phyloP scores from a whole-genome alignment of 805 yeast species.

The Candida oleophila region DNA sequence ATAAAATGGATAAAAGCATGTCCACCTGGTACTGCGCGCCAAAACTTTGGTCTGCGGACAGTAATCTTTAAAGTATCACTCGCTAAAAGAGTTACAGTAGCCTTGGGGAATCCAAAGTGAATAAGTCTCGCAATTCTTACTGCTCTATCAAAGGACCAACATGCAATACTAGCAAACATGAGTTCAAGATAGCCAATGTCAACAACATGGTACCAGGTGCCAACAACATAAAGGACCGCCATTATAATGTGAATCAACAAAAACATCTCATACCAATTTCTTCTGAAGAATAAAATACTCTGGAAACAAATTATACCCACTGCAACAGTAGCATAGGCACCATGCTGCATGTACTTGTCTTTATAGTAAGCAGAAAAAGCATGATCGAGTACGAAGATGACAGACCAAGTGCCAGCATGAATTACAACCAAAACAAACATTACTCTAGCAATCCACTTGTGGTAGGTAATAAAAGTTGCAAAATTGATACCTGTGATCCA shows the following conservation, averaged over 20 bases:
- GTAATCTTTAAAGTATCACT: conserved; percentile 37
- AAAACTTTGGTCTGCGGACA: conserved; percentile 34
- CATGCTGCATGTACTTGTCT: conserved; percentile 27
- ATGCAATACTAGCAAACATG: conserved; percentile 30
- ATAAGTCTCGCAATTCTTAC: conserved; percentile 26
- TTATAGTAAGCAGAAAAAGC: conserved; percentile 42
- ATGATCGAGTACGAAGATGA: conserved; percentile 10
- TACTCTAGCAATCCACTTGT: conserved; percentile 45
- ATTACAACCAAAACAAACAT: conserved; percentile 25
- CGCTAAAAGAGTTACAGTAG: conserved; percentile 26
- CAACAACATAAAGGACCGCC: conserved; percentile 44
- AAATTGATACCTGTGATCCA: conserved; percentile 59
- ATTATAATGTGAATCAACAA: conserved; percentile 30
- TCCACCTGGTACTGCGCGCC: conserved; percentile 40
- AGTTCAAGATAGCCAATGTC: conserved; percentile 31
- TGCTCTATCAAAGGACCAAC: conserved; percentile 37
- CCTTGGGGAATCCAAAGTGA: conserved; percentile 34
- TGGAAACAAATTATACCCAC: conserved; percentile 31
- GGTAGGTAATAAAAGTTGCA: conserved; percentile 41
- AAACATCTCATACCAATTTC: conserved; percentile 37
- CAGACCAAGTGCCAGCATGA: conserved; percentile 31
- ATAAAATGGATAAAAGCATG: conserved; percentile 40
- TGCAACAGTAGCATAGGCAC: conserved; percentile 36
- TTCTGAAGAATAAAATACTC: conserved; percentile 32
- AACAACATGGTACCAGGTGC: conserved; percentile 43